phyloP scores from a whole-genome alignment of 495 filamentous ascomycete genomes.

The Chaetomidium leptoderma region DNA sequence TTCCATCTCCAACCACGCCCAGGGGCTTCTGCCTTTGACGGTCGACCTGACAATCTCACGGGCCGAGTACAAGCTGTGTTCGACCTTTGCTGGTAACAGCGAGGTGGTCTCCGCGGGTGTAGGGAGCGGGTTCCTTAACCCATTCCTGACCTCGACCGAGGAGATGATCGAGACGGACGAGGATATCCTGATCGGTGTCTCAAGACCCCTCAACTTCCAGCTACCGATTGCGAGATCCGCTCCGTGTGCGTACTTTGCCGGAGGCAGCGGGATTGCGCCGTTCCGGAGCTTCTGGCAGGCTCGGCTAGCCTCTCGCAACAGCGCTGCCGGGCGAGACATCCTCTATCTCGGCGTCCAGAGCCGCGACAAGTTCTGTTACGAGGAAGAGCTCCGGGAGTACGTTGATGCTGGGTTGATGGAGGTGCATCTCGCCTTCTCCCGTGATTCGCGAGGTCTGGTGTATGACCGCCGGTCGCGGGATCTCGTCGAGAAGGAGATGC shows the following conservation, averaged over 20 bases:
- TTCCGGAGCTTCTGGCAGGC: slow-evolving; percentile 51
- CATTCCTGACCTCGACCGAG: slow-evolving; percentile 32
- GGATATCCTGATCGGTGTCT: slow-evolving; percentile 45
- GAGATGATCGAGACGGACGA: slow-evolving; percentile 35
- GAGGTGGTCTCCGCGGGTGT: slow-evolving; percentile 39
- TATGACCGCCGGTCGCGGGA: slow-evolving; percentile 40
- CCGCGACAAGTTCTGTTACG: slow-evolving; percentile 49
- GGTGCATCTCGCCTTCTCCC: slow-evolving; percentile 48
- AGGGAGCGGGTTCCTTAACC: slow-evolving; percentile 49
- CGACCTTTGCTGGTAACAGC: slow-evolving; percentile 35
- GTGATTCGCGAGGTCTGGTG: slow-evolving; percentile 43
- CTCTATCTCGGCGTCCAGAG: slow-evolving; percentile 51
- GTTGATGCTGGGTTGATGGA: slow-evolving; percentile 48
- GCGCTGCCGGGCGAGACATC: slow-evolving; percentile 41
- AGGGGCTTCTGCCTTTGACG: slow-evolving; percentile 46
- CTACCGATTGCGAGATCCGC: slow-evolving; percentile 44
- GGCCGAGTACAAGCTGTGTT: slow-evolving; percentile 44
- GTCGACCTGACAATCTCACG: slow-evolving; percentile 47
- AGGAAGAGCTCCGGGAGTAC: slow-evolving; percentile 46
- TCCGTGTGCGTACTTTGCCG: slow-evolving; percentile 49
- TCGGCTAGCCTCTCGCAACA: slow-evolving; percentile 32
- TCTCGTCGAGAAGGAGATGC: slow-evolving; percentile 45
- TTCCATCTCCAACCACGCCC: slow-evolving; percentile 44
- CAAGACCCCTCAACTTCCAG: slow-evolving; percentile 48
- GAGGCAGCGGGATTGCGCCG: slow-evolving; percentile 49